phyloP scores from a whole-genome alignment of 2,329 filamentous ascomycete species.

The Claviceps digitariae region DNA sequence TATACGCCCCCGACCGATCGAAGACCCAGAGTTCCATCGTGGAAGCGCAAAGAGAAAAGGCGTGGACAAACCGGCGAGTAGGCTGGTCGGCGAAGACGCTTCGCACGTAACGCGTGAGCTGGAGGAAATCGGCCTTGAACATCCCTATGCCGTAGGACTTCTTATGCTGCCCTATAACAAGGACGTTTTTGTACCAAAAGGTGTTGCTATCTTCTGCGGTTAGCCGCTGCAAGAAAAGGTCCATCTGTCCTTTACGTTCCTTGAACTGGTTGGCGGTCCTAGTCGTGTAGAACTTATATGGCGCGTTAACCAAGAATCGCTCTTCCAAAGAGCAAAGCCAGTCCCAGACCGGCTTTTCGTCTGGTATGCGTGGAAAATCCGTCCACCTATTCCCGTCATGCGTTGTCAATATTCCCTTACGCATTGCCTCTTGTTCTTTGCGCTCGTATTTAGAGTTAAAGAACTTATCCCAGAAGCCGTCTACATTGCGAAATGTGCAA shows the following conservation, averaged over 20 bases:
- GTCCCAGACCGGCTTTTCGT: slow-evolving; percentile 5
- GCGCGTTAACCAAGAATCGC: slow-evolving; percentile 5
- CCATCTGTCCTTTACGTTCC: slow-evolving; percentile 11
- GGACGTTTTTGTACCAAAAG: slow-evolving; percentile 10
- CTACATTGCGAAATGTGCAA: slow-evolving; percentile 8
- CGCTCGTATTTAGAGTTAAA: slow-evolving; percentile 7
- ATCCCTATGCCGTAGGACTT: slow-evolving; percentile 4
- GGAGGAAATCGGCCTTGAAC: slow-evolving; percentile 10
- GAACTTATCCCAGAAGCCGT: slow-evolving; percentile 8
- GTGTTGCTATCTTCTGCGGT: not conserved
- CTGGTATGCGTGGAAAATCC: slow-evolving; percentile 5
- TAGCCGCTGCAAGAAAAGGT: slow-evolving; percentile 10
- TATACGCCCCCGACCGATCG: slow-evolving; percentile 10
- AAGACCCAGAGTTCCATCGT: slow-evolving; percentile 13
- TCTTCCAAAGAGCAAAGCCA: slow-evolving; percentile 5
- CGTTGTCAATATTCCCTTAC: slow-evolving; percentile 1
- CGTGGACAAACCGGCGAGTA: slow-evolving; percentile 11
- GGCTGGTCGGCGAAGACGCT: slow-evolving; percentile 9
- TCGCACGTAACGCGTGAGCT: slow-evolving; percentile 10
- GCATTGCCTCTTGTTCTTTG: slow-evolving; percentile 6
- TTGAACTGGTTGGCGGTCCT: slow-evolving; percentile 10
- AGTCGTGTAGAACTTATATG: slow-evolving; percentile 9
- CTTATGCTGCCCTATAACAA: slow-evolving; percentile 11
- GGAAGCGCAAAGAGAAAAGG: slow-evolving; percentile 5
- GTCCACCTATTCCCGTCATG: slow-evolving; percentile 9